A percentile compares a stretch with the other conserved stretches of the same genome.
Conservation (phyloP, 2,329 filamentous ascomycete species). For the Trichoderma asperellum region DNA sequence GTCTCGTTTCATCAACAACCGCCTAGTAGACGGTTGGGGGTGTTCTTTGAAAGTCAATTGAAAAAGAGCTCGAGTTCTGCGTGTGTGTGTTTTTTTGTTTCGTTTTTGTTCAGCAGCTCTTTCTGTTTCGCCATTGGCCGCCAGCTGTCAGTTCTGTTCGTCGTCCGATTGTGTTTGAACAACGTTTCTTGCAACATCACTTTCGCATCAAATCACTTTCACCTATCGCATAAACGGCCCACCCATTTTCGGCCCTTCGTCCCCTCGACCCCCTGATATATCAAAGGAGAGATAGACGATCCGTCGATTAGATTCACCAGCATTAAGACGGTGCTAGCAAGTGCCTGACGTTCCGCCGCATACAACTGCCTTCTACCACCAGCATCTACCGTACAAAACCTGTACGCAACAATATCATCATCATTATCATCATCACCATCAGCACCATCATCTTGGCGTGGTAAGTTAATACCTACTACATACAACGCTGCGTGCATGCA, state of each 20-base stretch:
- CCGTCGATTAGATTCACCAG: slow-evolving; percentile 10
- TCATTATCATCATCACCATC: not conserved
- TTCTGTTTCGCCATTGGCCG: not conserved
- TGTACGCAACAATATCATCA: not conserved
- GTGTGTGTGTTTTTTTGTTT: not conserved
- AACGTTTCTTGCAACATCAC: not conserved
- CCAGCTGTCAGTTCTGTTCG: not conserved
- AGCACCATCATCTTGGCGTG: slow-evolving; percentile 14
- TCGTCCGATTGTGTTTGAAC: not conserved
- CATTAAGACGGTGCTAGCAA: slow-evolving; percentile 8
- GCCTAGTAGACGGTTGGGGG: not conserved
- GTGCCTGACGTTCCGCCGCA: slow-evolving; percentile 4
- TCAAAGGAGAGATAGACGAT: not conserved
- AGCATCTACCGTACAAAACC: not conserved
- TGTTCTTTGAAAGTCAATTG: not conserved
- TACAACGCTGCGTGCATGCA: slow-evolving; percentile 21
- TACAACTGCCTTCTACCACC: not conserved
- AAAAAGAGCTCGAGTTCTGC: not conserved
- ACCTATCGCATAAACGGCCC: slow-evolving; percentile 15
- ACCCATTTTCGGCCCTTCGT: slow-evolving; percentile 30
- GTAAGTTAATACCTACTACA: slow-evolving; percentile 29
- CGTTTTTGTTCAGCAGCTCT: not conserved
- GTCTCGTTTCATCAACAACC: not conserved
- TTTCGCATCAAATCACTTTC: slow-evolving; percentile 18
- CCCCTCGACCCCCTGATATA: slow-evolving; percentile 17